Conservation (phyloP, 2,329 filamentous ascomycete species). For the Hawksworthiomyces lignivorus region DNA sequence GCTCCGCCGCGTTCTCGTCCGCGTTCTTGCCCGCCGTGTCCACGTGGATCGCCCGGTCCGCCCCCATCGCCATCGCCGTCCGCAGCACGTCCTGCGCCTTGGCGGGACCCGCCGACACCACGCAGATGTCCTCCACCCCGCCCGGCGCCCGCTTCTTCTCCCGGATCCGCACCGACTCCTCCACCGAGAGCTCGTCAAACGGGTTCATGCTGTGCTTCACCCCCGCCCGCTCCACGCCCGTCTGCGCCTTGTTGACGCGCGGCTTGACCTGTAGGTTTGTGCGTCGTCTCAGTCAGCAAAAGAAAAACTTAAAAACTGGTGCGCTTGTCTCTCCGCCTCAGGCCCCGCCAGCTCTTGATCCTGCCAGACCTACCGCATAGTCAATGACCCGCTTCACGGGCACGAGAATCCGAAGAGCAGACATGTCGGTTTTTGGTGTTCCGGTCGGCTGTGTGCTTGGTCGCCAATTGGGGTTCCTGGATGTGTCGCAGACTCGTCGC, state of each 20-base stretch:
- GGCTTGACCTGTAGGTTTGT: conserved; percentile 66
- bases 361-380: conserved; percentile 71
- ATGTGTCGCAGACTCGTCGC: too few species aligned
- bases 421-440: too few species aligned
- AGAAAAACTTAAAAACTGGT: too few species aligned
- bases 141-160: conserved; percentile 68
- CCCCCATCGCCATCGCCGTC: conserved; percentile 98
- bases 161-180: conserved; percentile 90
- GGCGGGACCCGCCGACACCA: conserved; percentile 77
- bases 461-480: too few species aligned
- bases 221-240: conserved; percentile 81
- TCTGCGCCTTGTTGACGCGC: conserved; percentile 64
- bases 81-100: conserved; percentile 85
- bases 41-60: conserved; percentile 84
- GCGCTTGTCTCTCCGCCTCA: too few species aligned
- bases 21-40: conserved; percentile 58
- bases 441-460: too few species aligned
- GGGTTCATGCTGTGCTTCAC: conserved; percentile 99
- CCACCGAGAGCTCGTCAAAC: conserved; percentile 96
- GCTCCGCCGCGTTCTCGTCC: conserved; percentile 63
- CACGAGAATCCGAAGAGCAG: conserved; percentile 65
- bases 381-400: conserved; percentile 81
- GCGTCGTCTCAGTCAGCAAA: too few species aligned
- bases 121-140: conserved; percentile 85
- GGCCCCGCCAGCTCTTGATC: too few species aligned